A percentile compares a stretch with the other conserved stretches of the same genome.
Conservation (phyloP, 176 grass and related monocot species). For the Eremochloa ophiuroides region DNA sequence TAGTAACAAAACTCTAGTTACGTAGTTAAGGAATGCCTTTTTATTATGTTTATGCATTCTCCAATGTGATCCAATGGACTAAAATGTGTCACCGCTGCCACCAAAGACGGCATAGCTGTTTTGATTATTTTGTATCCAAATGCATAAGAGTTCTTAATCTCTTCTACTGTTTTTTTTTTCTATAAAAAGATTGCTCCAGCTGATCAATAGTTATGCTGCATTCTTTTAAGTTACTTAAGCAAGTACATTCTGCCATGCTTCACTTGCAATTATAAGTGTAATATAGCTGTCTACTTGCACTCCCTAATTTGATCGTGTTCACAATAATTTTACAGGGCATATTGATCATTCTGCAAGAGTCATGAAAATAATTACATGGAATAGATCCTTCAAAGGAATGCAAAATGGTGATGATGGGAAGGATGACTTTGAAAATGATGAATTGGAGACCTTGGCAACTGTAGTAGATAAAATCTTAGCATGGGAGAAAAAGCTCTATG, state of each 20-base stretch:
- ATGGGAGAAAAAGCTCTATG: conserved; percentile 98
- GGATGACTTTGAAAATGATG: conserved; percentile 92
- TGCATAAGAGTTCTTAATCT: neutral
- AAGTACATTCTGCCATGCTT: neutral
- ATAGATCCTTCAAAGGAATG: conserved; percentile 87
- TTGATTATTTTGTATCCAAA: conserved; percentile 1
- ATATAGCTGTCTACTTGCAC: neutral
- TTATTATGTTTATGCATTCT: neutral
- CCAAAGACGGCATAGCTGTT: neutral
- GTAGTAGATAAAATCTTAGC: conserved; percentile 95
- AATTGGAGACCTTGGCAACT: conserved; percentile 84
- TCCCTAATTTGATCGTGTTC: conserved; percentile 21
- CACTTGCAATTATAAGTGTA: neutral
- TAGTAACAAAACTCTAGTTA: neutral
- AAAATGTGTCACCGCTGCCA: neutral
- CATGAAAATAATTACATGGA: conserved; percentile 99
- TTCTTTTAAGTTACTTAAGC: neutral
- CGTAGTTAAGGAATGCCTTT: neutral
- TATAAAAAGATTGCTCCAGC: neutral
- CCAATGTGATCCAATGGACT: neutral
- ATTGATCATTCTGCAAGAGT: conserved; percentile 97
- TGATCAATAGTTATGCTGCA: neutral
- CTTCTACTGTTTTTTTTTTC: neutral
- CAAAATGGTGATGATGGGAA: conserved; percentile 77
- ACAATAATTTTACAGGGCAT: conserved; percentile 63